These are phyloP conservation scores for Volvox reticuliferus DNA, from an alignment of 139 green algal species.

Conservation along the genomic window DNA sequence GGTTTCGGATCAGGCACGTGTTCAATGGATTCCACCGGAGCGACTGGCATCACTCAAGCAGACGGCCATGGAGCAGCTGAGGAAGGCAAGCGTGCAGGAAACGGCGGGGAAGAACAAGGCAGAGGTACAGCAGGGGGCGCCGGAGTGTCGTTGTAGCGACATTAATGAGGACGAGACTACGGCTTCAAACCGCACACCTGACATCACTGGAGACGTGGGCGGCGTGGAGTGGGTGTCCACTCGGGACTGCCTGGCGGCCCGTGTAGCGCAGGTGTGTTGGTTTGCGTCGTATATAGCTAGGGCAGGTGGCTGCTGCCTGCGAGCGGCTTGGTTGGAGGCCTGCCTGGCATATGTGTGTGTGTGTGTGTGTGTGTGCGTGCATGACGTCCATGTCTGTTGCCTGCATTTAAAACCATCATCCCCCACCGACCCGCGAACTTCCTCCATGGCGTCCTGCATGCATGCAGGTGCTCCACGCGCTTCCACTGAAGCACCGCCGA, in stretches of 20 bases:
- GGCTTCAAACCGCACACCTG: background rate
- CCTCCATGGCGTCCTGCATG: too few species aligned
- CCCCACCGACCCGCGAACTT: too few species aligned
- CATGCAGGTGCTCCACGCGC: background rate
- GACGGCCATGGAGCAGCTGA: background rate
- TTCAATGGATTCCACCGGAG: background rate
- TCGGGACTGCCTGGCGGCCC: background rate
- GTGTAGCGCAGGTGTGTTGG: background rate
- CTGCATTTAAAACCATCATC: too few species aligned
- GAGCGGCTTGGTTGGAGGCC: too few species aligned
- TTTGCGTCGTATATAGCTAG: too few species aligned
- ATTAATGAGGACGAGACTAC: background rate
- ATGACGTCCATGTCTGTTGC: too few species aligned
- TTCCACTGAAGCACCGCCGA: background rate
- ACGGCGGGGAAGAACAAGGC: background rate
- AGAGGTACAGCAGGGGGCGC: background rate
- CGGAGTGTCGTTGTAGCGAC: background rate
- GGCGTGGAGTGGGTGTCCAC: background rate
- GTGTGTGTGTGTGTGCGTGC: too few species aligned
- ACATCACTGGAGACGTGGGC: background rate
- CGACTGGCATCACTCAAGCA: background rate
- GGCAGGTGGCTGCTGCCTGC: too few species aligned
- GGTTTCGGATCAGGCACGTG: background rate
- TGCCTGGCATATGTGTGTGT: too few species aligned
- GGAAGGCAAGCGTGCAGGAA: background rate